A percentile compares a stretch with the other conserved stretches of the same genome.
phyloP scores from a whole-genome alignment of 2,329 filamentous ascomycete species.

The Claviceps lovelessii region DNA sequence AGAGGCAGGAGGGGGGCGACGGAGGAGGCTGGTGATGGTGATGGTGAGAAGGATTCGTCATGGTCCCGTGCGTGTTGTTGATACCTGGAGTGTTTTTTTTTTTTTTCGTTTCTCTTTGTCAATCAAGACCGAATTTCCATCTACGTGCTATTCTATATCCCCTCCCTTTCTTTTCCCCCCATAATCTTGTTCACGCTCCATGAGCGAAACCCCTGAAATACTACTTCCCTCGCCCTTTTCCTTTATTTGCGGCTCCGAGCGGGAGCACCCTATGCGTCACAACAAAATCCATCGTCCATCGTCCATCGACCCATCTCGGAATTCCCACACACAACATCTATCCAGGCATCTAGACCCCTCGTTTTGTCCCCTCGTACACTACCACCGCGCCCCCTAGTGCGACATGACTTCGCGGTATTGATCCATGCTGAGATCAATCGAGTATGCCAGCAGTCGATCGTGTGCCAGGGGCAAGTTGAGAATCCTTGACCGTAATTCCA shows the following conservation, averaged over 20 bases:
- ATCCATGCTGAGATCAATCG: conserved; percentile 51
- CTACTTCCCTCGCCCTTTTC: too few relatives aligned
- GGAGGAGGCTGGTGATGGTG: not conserved
- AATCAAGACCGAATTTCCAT: not conserved
- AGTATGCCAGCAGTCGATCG: conserved; percentile 56
- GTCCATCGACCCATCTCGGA: not conserved
- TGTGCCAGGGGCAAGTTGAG: conserved; percentile 54
- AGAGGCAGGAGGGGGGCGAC: conserved; percentile 15
- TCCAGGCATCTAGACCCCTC: too few relatives aligned
- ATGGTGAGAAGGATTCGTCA: not conserved
- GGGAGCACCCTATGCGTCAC: too few relatives aligned
- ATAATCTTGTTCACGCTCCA: not conserved
- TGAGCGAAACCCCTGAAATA: not conserved
- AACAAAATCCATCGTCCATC: too few relatives aligned
- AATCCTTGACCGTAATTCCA: conserved; percentile 28
- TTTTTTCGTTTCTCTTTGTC: not conserved
- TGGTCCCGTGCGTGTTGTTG: not conserved
- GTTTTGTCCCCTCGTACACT: not conserved
- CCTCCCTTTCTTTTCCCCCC: not conserved
- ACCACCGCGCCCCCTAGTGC: conserved; percentile 13
- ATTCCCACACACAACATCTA: too few relatives aligned
- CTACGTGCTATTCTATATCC: not conserved
- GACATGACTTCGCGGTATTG: conserved; percentile 55
- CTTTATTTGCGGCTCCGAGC: too few relatives aligned
- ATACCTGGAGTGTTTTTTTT: not conserved